Evolutionary conservation across 2,329 filamentous ascomycete species (phyloP), one percentile per base, ranked within the genome.

Genomic region (Colletotrichum limetticola): DNA sequence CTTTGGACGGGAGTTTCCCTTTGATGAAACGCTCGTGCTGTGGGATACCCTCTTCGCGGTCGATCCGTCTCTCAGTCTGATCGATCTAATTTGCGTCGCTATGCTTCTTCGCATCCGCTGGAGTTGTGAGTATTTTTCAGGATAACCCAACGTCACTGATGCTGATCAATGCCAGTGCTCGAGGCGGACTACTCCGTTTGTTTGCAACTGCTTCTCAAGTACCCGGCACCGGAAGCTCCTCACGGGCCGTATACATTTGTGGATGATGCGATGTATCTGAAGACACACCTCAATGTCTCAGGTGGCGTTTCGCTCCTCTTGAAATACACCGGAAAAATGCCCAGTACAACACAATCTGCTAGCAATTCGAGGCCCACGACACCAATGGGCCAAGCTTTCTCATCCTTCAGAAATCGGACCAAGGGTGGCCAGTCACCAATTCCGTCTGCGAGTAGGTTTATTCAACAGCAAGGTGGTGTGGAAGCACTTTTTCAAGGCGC

Each of bases 1-100:
- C 0, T 98, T 98, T 79, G 95, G 96, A 61, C 90, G 97, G 76
- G 97, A 99, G 81, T 98, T 98, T 77, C 91, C 94, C 0, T 97
- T 98, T 74, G 91, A 95, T 66, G 91, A 97, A 74, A 89, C 95
- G 53, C 88, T 99, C 49, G 86, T 90, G 26, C 88, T 99, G 68
- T 99, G 97, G 97, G 97, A 99, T 83, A 89, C 92, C 8, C 86
- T 99, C 1, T 97, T 99, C 80, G 94, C 95, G 2, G 91, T 97
- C 78, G 95, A 98, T 77, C 89, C 96, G 8, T 88, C 90, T 0
- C 84, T 98, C 32, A 91, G 95, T 62, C 85, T 98, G 37, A 91
- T 98, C 76, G 95, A 98, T 79, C 88, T 97, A 68, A 92, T 98
- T n/a, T 98, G 95, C 77, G 91, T 98, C 64, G 92, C 95, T 6